A percentile compares a stretch with the other conserved stretches of the same genome.
Evolutionary conservation across 305 asterid species (phyloP).

Genomic region (Solanum hybrid): DNA sequence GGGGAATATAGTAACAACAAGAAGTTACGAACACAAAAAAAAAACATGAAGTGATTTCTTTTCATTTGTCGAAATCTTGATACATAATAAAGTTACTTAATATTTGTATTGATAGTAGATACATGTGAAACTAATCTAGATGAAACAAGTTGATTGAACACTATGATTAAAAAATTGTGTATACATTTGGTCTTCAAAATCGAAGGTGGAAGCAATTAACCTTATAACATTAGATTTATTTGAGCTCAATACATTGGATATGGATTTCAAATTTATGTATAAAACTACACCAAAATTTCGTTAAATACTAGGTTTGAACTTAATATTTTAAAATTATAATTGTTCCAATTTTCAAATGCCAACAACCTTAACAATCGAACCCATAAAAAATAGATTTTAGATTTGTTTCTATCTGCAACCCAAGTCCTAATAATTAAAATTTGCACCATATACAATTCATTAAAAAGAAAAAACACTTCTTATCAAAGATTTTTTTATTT

Average conservation of each 20-base stretch:
- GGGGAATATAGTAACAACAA: background rate
- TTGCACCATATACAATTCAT: background rate
- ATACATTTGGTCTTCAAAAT: background rate
- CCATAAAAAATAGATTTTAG: background rate
- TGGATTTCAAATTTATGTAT: background rate
- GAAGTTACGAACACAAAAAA: background rate
- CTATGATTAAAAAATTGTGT: background rate
- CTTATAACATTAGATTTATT: background rate
- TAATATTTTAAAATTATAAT: background rate
- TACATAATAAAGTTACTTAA: background rate
- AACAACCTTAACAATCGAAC: background rate
- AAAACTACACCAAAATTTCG: background rate
- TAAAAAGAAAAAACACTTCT: background rate
- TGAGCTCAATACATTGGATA: background rate
- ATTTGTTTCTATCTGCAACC: background rate
- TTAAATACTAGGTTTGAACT: background rate
- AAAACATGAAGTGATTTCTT: background rate
- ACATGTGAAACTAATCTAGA: background rate
- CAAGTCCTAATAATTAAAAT: background rate
- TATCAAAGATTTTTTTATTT: background rate
- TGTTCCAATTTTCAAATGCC: background rate
- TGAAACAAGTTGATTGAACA: background rate
- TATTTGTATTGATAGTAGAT: background rate
- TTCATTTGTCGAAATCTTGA: background rate
- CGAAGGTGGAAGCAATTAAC: background rate